A percentile compares a stretch with the other conserved stretches of the same genome.
These are phyloP conservation scores for Lolium multiflorum DNA, from an alignment of 176 grass and related monocot genomes.

Conservation along the genomic window DNA sequence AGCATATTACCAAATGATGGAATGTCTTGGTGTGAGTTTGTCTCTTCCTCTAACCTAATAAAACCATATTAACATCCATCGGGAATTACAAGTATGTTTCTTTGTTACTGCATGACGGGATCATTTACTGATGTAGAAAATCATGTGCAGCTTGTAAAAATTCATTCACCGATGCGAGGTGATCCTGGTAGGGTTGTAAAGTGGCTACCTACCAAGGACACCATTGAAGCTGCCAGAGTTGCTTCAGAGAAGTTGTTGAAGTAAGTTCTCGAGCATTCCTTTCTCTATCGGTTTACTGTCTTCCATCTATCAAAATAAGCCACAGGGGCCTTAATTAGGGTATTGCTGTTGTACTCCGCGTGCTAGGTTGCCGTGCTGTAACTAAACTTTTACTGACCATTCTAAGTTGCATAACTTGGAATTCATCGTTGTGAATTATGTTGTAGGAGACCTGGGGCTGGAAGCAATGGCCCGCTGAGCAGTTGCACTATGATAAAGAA, in stretches of 20 bases:
- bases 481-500: constrained; percentile 74
- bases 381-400: background rate
- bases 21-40: constrained; percentile 91
- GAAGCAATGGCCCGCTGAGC: constrained; percentile 53
- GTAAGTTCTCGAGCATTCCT: constrained; percentile 42
- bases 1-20: constrained; percentile 99
- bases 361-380: background rate
- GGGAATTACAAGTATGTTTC: background rate
- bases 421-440: constrained; percentile 12
- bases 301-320: background rate
- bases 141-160: constrained; percentile 83
- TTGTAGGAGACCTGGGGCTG: constrained; percentile 76
- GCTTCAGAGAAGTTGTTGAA: constrained; percentile 86
- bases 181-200: constrained; percentile 71
- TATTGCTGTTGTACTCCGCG: background rate
- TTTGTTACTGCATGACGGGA: constrained; percentile 9
- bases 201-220: constrained; percentile 67
- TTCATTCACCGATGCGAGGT: constrained; percentile 89
- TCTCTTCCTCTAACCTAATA: constrained; percentile 9
- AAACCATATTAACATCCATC: background rate
- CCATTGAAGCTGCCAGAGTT: constrained; percentile 70
- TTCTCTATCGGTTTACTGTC: background rate
- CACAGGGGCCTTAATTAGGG: background rate
- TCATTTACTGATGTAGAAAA: constrained; percentile 20
- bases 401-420: background rate